Conservation (phyloP, 2,329 filamentous ascomycete species). For the Blumeriella jaapii region DNA sequence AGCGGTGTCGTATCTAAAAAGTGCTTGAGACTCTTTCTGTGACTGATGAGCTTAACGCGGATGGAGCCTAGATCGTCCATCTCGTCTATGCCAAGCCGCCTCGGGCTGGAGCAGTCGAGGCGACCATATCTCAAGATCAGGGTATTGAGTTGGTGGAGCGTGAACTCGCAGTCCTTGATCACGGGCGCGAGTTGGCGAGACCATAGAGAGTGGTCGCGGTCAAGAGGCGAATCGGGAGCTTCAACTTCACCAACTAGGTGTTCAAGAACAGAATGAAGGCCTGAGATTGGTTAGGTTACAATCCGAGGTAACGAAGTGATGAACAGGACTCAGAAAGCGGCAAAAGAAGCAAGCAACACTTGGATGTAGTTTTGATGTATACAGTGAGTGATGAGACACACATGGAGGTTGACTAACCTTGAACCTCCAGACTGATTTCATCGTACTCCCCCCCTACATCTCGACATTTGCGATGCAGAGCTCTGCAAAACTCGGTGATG, state of each 20-base stretch:
- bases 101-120: conserved; percentile 14
- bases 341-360: too few relatives aligned
- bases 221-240: conserved; percentile 44
- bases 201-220: conserved; percentile 34
- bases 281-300: conserved; percentile 7
- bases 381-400: neutral
- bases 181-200: conserved; percentile 39
- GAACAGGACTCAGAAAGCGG: too few relatives aligned
- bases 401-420: conserved; percentile 19
- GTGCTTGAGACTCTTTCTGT: conserved; percentile 41
- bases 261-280: conserved; percentile 43
- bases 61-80: conserved; percentile 25
- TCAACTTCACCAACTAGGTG: conserved; percentile 47
- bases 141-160: conserved; percentile 42
- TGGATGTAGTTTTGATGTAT: too few relatives aligned
- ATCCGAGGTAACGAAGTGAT: too few relatives aligned
- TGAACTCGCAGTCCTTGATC: conserved; percentile 43
- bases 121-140: conserved; percentile 37
- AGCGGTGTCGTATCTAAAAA: conserved; percentile 48
- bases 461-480: conserved; percentile 43
- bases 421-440: conserved; percentile 38
- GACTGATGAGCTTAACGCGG: conserved; percentile 35
- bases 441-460: conserved; percentile 37
- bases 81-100: conserved; percentile 22
- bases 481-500: conserved; percentile 43